These are phyloP conservation scores for Dactylella cylindrospora DNA, from an alignment of 2,329 filamentous ascomycete species.

Conservation along the genomic window DNA sequence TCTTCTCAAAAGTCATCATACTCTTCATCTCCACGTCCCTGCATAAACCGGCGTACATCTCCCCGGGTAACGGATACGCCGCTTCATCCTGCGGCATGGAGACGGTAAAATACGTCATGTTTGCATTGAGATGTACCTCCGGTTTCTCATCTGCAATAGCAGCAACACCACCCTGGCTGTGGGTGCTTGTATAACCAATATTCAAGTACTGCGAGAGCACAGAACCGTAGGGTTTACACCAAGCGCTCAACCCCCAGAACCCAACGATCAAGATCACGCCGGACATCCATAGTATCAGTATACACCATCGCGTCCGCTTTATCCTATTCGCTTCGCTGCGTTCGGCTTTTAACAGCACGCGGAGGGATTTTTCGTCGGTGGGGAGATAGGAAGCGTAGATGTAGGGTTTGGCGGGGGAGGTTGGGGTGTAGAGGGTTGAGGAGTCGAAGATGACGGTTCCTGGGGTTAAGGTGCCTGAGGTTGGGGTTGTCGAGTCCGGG, in stretches of 20 bases:
- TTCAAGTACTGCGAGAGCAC: too few species aligned
- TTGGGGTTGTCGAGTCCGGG: constrained; percentile 8
- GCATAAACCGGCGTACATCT: constrained; percentile 28
- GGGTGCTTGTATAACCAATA: too few species aligned
- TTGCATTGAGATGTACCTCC: constrained; percentile 17
- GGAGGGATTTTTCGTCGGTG: constrained; percentile 12
- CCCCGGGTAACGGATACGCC: constrained; percentile 23
- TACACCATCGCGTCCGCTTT: background rate
- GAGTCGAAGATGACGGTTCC: constrained; percentile 39
- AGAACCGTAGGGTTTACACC: too few species aligned
- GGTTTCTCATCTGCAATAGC: background rate
- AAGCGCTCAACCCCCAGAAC: constrained; percentile 12
- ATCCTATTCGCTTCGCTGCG: too few species aligned
- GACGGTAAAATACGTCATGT: constrained; percentile 21
- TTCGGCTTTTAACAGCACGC: constrained; percentile 1
- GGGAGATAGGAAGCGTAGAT: constrained; percentile 27
- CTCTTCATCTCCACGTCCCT: constrained; percentile 21
- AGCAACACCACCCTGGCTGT: background rate
- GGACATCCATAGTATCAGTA: background rate
- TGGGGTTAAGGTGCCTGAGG: constrained; percentile 5
- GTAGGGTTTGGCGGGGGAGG: constrained; percentile 32
- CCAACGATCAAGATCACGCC: constrained; percentile 14
- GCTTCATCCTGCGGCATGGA: constrained; percentile 22
- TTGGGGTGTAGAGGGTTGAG: constrained; percentile 28
- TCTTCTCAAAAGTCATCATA: constrained; percentile 14